Conservation (phyloP, 805 yeast species). For the Komagataella pseudopastoris region DNA sequence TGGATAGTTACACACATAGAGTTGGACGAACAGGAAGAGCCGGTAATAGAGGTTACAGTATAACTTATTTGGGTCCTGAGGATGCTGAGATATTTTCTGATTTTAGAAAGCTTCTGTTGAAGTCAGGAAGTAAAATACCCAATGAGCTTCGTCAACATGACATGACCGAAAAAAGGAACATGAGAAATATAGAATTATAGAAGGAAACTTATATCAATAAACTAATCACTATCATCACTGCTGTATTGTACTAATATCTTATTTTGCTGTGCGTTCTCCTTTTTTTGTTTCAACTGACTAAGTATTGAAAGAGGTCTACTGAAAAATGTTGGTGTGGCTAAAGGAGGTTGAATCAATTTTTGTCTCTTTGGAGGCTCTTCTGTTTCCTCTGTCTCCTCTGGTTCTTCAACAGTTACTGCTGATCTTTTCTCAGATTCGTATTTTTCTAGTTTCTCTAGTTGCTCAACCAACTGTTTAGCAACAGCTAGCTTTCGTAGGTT, state of each 20-base stretch:
- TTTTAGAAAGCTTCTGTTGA: slow-evolving; percentile 32
- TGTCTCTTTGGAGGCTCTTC: neutral
- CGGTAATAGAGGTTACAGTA: slow-evolving; percentile 65
- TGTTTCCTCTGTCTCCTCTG: slow-evolving; percentile 2
- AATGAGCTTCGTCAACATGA: slow-evolving; percentile 20
- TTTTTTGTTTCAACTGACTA: neutral
- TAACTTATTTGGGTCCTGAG: slow-evolving; percentile 52
- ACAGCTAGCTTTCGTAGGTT: neutral
- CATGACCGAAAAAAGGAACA: slow-evolving; percentile 6
- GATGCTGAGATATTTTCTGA: slow-evolving; percentile 40
- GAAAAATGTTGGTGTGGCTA: neutral
- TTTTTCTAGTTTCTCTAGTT: neutral
- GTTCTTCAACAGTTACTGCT: neutral
- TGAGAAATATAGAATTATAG: slow-evolving; percentile 3
- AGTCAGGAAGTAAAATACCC: slow-evolving; percentile 24
- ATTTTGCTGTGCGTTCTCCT: neutral
- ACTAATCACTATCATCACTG: neutral
- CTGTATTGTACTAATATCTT: neutral
- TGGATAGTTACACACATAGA: slow-evolving; percentile 84
- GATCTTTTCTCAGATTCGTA: neutral
- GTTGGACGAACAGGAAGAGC: slow-evolving; percentile 97
- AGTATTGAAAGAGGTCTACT: neutral
- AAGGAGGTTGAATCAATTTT: neutral
- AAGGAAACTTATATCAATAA: neutral
- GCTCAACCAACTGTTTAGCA: neutral